Percentiles rank a stretch among this genome's conserved stretches.
phyloP scores from a whole-genome alignment of 2,329 filamentous ascomycete species.

The Dactylellina leptospora region DNA sequence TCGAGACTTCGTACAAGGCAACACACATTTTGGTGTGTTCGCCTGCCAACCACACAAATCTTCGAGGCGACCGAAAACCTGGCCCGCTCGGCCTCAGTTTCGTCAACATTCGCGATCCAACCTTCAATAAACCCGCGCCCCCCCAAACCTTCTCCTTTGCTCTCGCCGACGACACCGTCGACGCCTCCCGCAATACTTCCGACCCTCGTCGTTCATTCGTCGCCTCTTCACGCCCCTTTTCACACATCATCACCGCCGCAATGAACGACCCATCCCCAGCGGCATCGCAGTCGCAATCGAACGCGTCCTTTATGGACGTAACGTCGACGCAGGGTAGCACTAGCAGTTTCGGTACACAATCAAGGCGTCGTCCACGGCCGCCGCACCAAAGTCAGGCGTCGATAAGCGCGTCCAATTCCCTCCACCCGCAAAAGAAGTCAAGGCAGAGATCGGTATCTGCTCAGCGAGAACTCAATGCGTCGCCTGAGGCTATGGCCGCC shows the following conservation, averaged over 20 bases:
- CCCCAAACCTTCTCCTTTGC: constrained; percentile 48
- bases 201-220: neutral
- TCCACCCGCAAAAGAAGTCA: constrained; percentile 40
- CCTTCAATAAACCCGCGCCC: constrained; percentile 1
- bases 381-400: constrained; percentile 37
- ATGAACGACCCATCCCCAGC: constrained; percentile 44
- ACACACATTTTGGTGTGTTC: constrained; percentile 9
- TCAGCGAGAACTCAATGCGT: constrained; percentile 46
- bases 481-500: constrained; percentile 45
- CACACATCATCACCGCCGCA: constrained; percentile 24
- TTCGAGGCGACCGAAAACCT: constrained; percentile 17
- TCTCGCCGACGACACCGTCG: constrained; percentile 31
- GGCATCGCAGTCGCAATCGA: constrained; percentile 47
- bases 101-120: constrained; percentile 46
- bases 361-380: constrained; percentile 39
- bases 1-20: neutral
- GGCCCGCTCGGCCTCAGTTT: constrained; percentile 32
- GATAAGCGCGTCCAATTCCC: constrained; percentile 44
- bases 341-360: constrained; percentile 46
- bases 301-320: constrained; percentile 49
- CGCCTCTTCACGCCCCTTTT: constrained; percentile 13
- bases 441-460: constrained; percentile 48
- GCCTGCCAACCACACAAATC: constrained; percentile 44
- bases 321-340: constrained; percentile 46
- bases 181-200: neutral